Conservation (phyloP, 345 rosid species). For the Eutrema heterophyllum region DNA sequence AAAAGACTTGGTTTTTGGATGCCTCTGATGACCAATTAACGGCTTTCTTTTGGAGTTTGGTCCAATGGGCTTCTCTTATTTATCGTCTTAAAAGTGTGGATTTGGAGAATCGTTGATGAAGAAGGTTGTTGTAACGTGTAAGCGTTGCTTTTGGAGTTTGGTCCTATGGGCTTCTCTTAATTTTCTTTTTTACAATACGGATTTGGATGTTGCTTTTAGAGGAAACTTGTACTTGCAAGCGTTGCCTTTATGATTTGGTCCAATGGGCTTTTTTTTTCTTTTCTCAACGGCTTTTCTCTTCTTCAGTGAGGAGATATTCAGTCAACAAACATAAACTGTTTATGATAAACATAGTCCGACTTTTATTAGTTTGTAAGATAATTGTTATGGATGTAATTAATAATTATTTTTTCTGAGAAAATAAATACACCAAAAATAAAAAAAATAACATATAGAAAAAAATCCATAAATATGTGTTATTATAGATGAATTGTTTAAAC, state of each 20-base stretch:
- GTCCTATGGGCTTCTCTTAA: constrained; percentile 10
- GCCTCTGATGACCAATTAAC: too few relatives aligned
- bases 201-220: not conserved
- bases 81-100: not conserved
- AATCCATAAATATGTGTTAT: too few relatives aligned
- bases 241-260: not conserved
- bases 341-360: not conserved
- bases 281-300: not conserved
- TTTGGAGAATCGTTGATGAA: not conserved
- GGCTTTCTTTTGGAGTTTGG: too few relatives aligned
- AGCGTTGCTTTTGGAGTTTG: not conserved
- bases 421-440: not conserved
- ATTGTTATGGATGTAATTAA: not conserved
- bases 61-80: not conserved
- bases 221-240: not conserved
- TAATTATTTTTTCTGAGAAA: not conserved
- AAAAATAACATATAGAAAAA: too few relatives aligned
- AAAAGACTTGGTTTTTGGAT: too few relatives aligned
- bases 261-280: not conserved
- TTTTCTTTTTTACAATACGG: not conserved
- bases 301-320: not conserved
- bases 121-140: not conserved
- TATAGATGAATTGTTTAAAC: too few relatives aligned
- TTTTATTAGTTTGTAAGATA: not conserved
- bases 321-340: not conserved